phyloP scores from a whole-genome alignment of 2,329 filamentous ascomycete genomes.

The Saccharata proteae region DNA sequence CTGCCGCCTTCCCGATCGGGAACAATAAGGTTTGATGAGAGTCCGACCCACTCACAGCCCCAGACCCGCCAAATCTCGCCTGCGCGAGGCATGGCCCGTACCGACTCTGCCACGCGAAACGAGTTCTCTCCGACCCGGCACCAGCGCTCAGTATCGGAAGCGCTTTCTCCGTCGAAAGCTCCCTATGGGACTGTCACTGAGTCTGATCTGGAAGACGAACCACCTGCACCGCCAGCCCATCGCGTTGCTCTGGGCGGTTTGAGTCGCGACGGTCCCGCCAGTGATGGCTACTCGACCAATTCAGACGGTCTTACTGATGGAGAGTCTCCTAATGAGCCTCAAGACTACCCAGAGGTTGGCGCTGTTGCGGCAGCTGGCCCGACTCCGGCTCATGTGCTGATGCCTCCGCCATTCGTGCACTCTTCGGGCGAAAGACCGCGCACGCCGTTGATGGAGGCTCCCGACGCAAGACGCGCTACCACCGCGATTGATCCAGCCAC shows the following conservation, averaged over 20 bases:
- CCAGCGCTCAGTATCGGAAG: slow-evolving; percentile 38
- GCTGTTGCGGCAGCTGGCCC: slow-evolving; percentile 21
- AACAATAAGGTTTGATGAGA: slow-evolving; percentile 30
- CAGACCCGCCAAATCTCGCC: slow-evolving; percentile 34
- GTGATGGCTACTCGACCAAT: slow-evolving; percentile 10
- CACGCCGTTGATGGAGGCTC: slow-evolving; percentile 58
- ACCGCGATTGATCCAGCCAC: slow-evolving; percentile 75
- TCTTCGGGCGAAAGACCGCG: slow-evolving; percentile 57
- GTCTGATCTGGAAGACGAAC: slow-evolving; percentile 18
- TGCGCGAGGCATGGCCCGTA: slow-evolving; percentile 20
- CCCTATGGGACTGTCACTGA: slow-evolving; percentile 18
- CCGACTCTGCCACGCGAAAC: slow-evolving; percentile 30
- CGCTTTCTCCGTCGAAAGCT: too few species aligned
- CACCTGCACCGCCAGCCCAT: slow-evolving; percentile 32
- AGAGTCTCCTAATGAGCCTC: slow-evolving; percentile 14
- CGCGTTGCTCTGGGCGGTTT: slow-evolving; percentile 14
- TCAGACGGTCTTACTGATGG: slow-evolving; percentile 12
- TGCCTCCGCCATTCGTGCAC: slow-evolving; percentile 71
- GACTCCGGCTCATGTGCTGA: slow-evolving; percentile 62
- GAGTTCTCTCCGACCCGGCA: slow-evolving; percentile 24
- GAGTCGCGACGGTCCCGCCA: slow-evolving; percentile 14
- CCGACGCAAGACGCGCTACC: slow-evolving; percentile 68
- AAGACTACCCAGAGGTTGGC: slow-evolving; percentile 20
- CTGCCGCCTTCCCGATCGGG: slow-evolving; percentile 22
- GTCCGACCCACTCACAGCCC: slow-evolving; percentile 30